phyloP scores from a whole-genome alignment of 805 yeast genomes.

The Saturnispora mendoncae region DNA sequence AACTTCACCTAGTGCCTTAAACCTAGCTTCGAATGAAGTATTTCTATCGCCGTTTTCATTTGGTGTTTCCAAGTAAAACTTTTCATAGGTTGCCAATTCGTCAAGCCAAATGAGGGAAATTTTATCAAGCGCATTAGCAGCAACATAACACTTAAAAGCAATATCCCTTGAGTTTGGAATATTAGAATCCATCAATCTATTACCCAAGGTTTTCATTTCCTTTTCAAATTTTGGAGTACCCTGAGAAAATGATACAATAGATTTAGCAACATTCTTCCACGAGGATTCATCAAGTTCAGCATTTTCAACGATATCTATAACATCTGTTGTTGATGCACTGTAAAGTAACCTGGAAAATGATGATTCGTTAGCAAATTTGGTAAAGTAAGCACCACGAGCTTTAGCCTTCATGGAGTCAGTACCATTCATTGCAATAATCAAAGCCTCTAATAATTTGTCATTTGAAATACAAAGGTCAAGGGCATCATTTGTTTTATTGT shows the following conservation, averaged over 20 bases:
- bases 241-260: conserved; percentile 47
- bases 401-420: conserved; percentile 51
- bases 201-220: conserved; percentile 64
- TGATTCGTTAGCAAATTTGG: conserved; percentile 40
- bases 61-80: conserved; percentile 33
- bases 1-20: conserved; percentile 69
- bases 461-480: conserved; percentile 56
- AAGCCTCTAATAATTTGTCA: conserved; percentile 66
- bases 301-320: conserved; percentile 64
- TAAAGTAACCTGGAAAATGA: conserved; percentile 68
- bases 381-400: conserved; percentile 66
- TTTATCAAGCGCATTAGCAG: conserved; percentile 73
- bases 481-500: conserved; percentile 58
- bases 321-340: conserved; percentile 45
- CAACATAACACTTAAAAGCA: conserved; percentile 70
- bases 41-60: conserved; percentile 32
- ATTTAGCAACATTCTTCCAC: conserved; percentile 77
- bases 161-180: conserved; percentile 44
- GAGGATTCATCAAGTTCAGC: conserved; percentile 51
- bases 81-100: conserved; percentile 45
- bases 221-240: conserved; percentile 40
- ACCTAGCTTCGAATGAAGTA: conserved; percentile 76
- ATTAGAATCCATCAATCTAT: conserved; percentile 49
- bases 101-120: conserved; percentile 76
- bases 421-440: conserved; percentile 67